phyloP scores from a whole-genome alignment of 1,284 basidiomycete species.

The Phylloporus sp. region DNA sequence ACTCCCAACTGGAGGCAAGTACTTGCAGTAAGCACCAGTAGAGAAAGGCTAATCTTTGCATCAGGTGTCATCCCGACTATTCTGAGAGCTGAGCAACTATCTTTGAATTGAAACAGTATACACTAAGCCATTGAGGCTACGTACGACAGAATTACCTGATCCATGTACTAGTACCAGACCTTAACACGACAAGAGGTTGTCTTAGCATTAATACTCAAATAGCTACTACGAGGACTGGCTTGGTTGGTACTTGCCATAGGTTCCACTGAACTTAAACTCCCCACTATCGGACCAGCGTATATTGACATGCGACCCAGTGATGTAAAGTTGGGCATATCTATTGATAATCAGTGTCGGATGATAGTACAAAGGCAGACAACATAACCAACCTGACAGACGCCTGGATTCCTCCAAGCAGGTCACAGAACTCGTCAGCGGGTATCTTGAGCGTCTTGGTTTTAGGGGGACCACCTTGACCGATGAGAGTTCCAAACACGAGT shows the following conservation, averaged over 20 bases:
- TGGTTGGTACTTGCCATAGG: too few relatives aligned
- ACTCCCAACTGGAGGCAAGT: slow-evolving; percentile 65
- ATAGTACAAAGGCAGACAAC: background rate
- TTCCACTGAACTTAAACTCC: slow-evolving; percentile 56
- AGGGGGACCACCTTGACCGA: slow-evolving; percentile 50
- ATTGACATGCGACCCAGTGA: slow-evolving; percentile 50
- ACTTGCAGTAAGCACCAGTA: background rate
- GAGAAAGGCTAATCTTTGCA: slow-evolving; percentile 9
- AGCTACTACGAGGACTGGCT: too few relatives aligned
- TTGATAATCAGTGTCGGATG: background rate
- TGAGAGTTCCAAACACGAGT: slow-evolving; percentile 52
- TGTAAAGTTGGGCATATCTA: slow-evolving; percentile 33
- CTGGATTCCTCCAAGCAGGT: slow-evolving; percentile 39
- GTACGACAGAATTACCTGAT: background rate
- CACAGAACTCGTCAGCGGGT: slow-evolving; percentile 47
- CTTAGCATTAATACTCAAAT: too few relatives aligned
- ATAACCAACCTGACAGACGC: slow-evolving; percentile 34
- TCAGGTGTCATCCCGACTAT: slow-evolving; percentile 33
- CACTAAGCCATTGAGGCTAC: background rate
- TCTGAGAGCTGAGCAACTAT: slow-evolving; percentile 22
- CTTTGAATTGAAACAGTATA: slow-evolving; percentile 18
- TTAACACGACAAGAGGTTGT: too few relatives aligned
- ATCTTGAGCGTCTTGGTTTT: slow-evolving; percentile 60
- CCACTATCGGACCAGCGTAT: slow-evolving; percentile 54
- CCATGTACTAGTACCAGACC: slow-evolving; percentile 4